These are phyloP conservation scores for Friedmanniomyces simplex DNA, from an alignment of 495 filamentous ascomycete species.

Conservation along the genomic window DNA sequence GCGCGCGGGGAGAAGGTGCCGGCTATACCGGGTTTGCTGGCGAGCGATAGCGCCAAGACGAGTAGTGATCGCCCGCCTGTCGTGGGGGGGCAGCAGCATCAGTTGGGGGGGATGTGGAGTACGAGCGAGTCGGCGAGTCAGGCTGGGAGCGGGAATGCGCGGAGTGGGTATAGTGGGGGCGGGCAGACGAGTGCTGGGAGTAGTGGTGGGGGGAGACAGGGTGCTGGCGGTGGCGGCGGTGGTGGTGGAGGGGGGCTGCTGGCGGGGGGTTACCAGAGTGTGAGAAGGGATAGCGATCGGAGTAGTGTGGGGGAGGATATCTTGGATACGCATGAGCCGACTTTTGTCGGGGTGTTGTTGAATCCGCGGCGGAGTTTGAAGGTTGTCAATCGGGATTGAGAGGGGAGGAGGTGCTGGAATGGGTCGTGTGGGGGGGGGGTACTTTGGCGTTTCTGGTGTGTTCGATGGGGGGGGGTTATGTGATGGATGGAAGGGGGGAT, in stretches of 20 bases:
- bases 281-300: constrained; percentile 21
- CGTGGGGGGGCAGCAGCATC: constrained; percentile 6
- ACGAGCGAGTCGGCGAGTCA: constrained; percentile 11
- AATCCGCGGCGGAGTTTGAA: constrained; percentile 61
- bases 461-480: no score
- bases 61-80: constrained; percentile 20
- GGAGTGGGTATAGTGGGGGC: constrained; percentile 8
- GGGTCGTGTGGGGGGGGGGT: no score
- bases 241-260: neutral
- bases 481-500: no score
- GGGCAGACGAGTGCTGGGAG: constrained; percentile 5
- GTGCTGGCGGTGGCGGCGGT: no score
- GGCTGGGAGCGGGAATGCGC: neutral
- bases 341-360: constrained; percentile 59
- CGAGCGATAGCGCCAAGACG: constrained; percentile 26
- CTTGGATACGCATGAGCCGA: constrained; percentile 55
- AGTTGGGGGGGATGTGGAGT: neutral
- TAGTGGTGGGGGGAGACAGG: no score
- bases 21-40: constrained; percentile 13
- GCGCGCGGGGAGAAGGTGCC: constrained; percentile 21
- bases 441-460: no score
- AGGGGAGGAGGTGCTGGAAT: no score
- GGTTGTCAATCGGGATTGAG: constrained; percentile 51
- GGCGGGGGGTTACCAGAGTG: constrained; percentile 7
- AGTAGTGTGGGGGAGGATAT: constrained; percentile 43